Conservation (phyloP, 768 basidiomycete species). For the Mycena pura region DNA sequence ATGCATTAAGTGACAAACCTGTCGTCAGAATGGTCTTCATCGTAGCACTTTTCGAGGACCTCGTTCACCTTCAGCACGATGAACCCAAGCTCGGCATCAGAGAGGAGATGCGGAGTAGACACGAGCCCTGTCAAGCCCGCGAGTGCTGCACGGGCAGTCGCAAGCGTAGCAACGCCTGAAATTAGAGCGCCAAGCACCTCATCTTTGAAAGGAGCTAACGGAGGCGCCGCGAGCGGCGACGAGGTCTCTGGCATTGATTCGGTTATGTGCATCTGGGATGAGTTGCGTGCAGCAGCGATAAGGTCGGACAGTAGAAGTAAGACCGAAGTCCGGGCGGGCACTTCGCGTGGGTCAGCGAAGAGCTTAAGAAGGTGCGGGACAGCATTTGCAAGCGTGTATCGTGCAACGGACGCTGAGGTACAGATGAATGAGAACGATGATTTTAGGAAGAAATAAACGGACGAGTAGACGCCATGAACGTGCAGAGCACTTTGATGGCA, state of each 20-base stretch:
- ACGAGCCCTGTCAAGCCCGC: constrained; percentile 70
- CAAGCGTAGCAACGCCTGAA: constrained; percentile 59
- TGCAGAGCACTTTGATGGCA: constrained; percentile 83
- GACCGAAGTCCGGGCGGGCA: constrained; percentile 67
- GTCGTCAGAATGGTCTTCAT: constrained; percentile 57
- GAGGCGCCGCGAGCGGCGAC: constrained; percentile 32
- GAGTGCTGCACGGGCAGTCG: constrained; percentile 65
- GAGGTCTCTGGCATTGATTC: background rate
- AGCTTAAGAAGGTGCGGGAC: constrained; percentile 79
- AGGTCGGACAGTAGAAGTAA: constrained; percentile 73
- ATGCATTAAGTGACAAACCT: constrained; percentile 43
- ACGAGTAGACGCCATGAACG: constrained; percentile 83
- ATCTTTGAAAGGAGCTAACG: constrained; percentile 73
- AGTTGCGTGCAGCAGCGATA: constrained; percentile 59
- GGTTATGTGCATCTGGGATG: constrained; percentile 20
- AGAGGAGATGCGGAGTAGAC: constrained; percentile 66
- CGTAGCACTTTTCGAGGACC: constrained; percentile 58
- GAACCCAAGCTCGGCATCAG: constrained; percentile 78
- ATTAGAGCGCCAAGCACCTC: constrained; percentile 71
- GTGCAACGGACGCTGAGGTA: constrained; percentile 67
- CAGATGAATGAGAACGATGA: background rate
- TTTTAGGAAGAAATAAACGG: constrained; percentile 38
- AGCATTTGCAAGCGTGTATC: constrained; percentile 69
- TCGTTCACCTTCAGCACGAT: constrained; percentile 80
- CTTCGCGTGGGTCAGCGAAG: constrained; percentile 76